phyloP scores from a whole-genome alignment of 805 yeast genomes.

The Cyberlindnera galapagoensis region DNA sequence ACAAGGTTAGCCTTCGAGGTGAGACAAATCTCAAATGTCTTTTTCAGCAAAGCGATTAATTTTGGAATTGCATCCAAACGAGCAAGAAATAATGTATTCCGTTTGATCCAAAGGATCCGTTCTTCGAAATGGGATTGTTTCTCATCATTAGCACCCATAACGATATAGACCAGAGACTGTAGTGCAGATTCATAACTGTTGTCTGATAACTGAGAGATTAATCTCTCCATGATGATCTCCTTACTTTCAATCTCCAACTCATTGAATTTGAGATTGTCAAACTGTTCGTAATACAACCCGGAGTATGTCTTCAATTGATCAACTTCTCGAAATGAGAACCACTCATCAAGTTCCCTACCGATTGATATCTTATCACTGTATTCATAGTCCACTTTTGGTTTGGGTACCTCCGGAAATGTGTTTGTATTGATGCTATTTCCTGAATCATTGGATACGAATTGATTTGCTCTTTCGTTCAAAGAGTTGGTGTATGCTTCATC shows the following conservation, averaged over 20 bases:
- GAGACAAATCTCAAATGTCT: conserved; percentile 6
- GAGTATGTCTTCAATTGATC: conserved; percentile 4
- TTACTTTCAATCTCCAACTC: conserved; percentile 10
- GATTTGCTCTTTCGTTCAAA: conserved; percentile 30
- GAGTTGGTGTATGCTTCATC: conserved; percentile 29
- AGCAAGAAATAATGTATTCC: conserved; percentile 8
- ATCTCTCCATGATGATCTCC: conserved; percentile 10
- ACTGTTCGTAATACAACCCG: conserved; percentile 3
- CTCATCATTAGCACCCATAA: conserved; percentile 12
- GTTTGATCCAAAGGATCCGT: conserved; percentile 4
- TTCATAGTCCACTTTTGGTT: conserved; percentile 39
- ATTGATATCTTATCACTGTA: conserved; percentile 32
- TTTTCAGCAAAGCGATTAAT: conserved; percentile 3
- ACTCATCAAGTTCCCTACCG: conserved; percentile 37
- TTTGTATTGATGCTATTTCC: conserved; percentile 8
- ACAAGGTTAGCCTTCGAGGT: conserved; percentile 3
- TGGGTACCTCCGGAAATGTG: conserved; percentile 25
- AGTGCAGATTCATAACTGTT: conserved; percentile 2
- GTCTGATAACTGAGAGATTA: conserved; percentile 3
- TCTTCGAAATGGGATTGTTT: conserved; percentile 8
- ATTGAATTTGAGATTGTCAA: conserved; percentile 7
- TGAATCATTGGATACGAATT: conserved; percentile 18
- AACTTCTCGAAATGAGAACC: conserved; percentile 35
- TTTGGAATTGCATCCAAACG: conserved; percentile 6
- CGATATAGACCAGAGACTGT: conserved; percentile 10